These are phyloP conservation scores for Hypoxylon perforatum DNA, from an alignment of 495 filamentous ascomycete species.

Conservation along the genomic window DNA sequence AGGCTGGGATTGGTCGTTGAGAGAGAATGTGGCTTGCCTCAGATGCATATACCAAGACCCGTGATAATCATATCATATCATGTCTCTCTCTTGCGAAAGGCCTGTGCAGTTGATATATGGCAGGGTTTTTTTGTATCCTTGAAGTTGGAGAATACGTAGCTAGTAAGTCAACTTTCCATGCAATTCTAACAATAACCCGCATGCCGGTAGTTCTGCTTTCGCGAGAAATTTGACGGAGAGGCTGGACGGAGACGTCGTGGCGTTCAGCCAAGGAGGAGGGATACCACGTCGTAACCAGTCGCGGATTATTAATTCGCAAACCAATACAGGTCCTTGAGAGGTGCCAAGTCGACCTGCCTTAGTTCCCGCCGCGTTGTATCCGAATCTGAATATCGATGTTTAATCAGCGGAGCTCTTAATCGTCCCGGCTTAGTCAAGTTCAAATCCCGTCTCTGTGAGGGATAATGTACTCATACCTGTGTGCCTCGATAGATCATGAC, in stretches of 20 bases:
- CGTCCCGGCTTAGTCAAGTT: slow-evolving; percentile 1
- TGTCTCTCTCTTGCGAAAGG: slow-evolving; percentile 4
- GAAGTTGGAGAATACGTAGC: no score
- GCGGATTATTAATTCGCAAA: slow-evolving; percentile 4
- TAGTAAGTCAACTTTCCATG: background rate
- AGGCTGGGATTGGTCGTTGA: slow-evolving; percentile 14
- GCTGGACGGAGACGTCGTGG: slow-evolving; percentile 21
- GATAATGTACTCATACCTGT: slow-evolving; percentile 1
- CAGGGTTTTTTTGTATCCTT: background rate
- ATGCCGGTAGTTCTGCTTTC: slow-evolving; percentile 2
- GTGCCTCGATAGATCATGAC: background rate
- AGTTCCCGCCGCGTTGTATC: background rate
- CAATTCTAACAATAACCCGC: slow-evolving; percentile 3
- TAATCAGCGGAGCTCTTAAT: background rate
- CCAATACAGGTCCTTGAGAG: slow-evolving; percentile 1
- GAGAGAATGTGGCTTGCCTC: slow-evolving; percentile 29
- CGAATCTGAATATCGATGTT: slow-evolving; percentile 1
- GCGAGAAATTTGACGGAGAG: background rate
- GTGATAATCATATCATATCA: slow-evolving; percentile 12
- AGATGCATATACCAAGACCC: background rate
- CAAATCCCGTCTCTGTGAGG: background rate
- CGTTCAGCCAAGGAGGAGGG: slow-evolving; percentile 5
- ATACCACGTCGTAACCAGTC: background rate
- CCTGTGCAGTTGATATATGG: slow-evolving; percentile 4
- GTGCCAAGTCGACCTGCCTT: background rate